phyloP scores from a whole-genome alignment of 1,139 yeast genomes.

The Petasospora fabianii region DNA sequence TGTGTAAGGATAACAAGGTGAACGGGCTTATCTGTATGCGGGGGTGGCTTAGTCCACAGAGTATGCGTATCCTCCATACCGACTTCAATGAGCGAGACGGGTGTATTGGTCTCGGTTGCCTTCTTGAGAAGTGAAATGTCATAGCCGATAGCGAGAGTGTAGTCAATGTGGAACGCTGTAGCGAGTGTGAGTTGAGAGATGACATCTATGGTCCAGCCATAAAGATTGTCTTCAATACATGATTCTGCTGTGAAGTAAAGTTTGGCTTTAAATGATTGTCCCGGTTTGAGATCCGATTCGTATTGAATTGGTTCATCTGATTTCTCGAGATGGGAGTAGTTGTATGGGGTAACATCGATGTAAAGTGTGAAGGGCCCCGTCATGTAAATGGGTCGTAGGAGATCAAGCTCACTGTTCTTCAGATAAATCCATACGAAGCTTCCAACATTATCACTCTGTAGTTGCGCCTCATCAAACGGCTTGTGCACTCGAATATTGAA shows the following conservation, averaged over 20 bases:
- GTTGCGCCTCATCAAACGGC: background rate
- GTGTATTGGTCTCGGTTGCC: background rate
- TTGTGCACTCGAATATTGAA: constrained; percentile 11
- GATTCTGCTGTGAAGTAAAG: constrained; percentile 42
- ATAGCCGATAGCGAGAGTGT: constrained; percentile 28
- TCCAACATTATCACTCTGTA: constrained; percentile 13
- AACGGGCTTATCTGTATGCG: constrained; percentile 40
- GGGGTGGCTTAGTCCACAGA: constrained; percentile 49
- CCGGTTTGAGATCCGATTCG: constrained; percentile 46
- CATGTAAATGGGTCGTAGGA: constrained; percentile 52
- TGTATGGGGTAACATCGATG: constrained; percentile 54
- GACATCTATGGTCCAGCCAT: constrained; percentile 56
- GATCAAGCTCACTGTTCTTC: constrained; percentile 47
- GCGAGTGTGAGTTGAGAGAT: constrained; percentile 50
- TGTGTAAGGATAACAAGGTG: constrained; percentile 62
- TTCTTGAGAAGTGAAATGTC: constrained; percentile 20
- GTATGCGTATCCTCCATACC: constrained; percentile 35
- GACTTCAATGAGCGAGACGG: background rate
- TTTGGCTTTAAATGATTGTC: constrained; percentile 49
- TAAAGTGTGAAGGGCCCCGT: constrained; percentile 61
- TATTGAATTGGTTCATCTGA: constrained; percentile 33
- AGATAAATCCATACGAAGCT: constrained; percentile 36
- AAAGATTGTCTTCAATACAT: constrained; percentile 30
- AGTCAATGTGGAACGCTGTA: constrained; percentile 34
- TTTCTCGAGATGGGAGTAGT: constrained; percentile 38